These are phyloP conservation scores for Fimicolochytrium jonesii DNA, from an alignment of 192 early-diverging fungal species.

Conservation along the genomic window DNA sequence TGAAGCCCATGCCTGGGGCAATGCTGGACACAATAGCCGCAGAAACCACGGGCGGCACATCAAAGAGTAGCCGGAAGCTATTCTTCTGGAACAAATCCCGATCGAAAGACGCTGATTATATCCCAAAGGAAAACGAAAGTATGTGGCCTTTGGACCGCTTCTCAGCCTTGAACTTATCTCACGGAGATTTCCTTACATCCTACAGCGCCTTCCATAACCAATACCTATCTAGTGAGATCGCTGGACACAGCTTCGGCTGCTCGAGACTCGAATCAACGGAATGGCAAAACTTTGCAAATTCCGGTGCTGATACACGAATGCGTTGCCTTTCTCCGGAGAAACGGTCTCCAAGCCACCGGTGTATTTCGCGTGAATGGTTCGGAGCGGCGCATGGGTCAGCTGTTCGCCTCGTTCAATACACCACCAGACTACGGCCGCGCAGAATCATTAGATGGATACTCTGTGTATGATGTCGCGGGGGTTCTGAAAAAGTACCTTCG, in stretches of 20 bases:
- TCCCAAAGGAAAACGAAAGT: no score
- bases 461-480: conserved; percentile 47
- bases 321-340: conserved; percentile 21
- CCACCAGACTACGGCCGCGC: conserved; percentile 40
- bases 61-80: no score
- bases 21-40: conserved; percentile 22
- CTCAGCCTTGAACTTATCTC: no score
- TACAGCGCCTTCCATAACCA: no score
- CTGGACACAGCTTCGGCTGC: conserved; percentile 30
- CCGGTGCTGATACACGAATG: conserved; percentile 41
- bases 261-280: conserved; percentile 17
- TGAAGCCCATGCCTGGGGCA: conserved; percentile 21
- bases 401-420: conserved; percentile 36
- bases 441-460: conserved; percentile 44
- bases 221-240: conserved; percentile 11
- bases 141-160: no score
- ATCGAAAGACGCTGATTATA: no score
- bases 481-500: conserved; percentile 46
- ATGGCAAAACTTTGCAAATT: no score
- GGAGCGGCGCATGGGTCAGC: conserved; percentile 37
- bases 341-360: conserved; percentile 37
- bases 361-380: conserved; percentile 50
- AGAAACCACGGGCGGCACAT: no score
- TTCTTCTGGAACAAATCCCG: no score
- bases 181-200: no score